Evolutionary conservation across 805 yeast genomes (phyloP), one percentile per base, ranked within the genome.

Genomic region (Yueomyces sp.): DNA sequence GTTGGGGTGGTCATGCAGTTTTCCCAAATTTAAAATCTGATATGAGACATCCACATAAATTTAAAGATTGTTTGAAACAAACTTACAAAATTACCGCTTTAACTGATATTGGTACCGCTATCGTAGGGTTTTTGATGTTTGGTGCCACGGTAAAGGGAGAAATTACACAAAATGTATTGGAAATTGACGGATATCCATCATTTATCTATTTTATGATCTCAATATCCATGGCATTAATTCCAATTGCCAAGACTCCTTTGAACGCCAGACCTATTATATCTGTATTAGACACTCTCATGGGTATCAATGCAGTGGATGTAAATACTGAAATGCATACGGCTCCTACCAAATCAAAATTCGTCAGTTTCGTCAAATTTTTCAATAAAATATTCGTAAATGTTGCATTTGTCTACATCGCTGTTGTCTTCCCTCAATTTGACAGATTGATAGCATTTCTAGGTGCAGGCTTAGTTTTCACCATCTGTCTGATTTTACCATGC

Each of bases 1-100:
- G 87, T 9, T 82, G 85, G 77, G 90, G 90, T 45, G 92, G 92
- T 2, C 90, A 82, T 57, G 85, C 86, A 1, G 79, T 83, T 5
- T 81, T 81, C 50, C 90, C 90, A 2, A 84, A 80, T 52, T 63
- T 82, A 39, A 78, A 76, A 56, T 65, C 73, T 37, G 92, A 82
- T 57, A 83, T 82, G 83, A 70, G 77, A 53, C 79, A 73, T 44
- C 86, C 86, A 5, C 57, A 65, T 31, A 74, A 72, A 48, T 81
- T 74, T 59, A 62, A 64, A 26, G 56, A 57, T 12, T 76, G 86
- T 47, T 66, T 81, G 54, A 63, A 66, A 40, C 58, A 70, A 2
- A 77, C 90, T 0, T 83, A 80, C 50, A 55, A 72, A 28, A 76
- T 80, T 47, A 76, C 86, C 2, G 69, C 74, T 41, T 31, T 72